Conservation (phyloP, 2,329 filamentous ascomycete species). For the Blastomyces gilchristii region DNA sequence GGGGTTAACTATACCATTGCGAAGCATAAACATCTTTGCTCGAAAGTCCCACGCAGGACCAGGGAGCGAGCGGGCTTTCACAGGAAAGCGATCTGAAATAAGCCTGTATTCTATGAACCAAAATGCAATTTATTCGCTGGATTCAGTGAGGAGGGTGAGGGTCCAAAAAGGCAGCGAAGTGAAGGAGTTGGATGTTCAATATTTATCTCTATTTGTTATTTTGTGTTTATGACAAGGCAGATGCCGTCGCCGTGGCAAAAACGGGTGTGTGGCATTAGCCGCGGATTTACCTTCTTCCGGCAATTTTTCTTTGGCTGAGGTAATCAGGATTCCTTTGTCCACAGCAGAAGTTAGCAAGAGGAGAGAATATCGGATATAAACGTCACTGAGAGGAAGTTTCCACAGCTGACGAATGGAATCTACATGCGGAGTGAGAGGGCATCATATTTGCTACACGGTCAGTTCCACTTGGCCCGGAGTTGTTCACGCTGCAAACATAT, state of each 20-base stretch:
- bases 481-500: not conserved
- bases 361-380: too few species aligned
- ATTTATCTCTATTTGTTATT: slow-evolving; percentile 6
- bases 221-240: slow-evolving; percentile 7
- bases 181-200: not conserved
- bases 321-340: not conserved
- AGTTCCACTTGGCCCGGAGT: not conserved
- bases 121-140: not conserved
- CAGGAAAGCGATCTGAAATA: not conserved
- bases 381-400: too few species aligned
- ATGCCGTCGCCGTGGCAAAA: slow-evolving; percentile 10
- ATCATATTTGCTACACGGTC: not conserved
- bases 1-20: slow-evolving; percentile 39
- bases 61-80: not conserved
- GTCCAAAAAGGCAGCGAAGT: not conserved
- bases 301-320: not conserved
- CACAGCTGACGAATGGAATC: not conserved
- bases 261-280: not conserved
- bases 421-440: not conserved
- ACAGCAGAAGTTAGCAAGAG: too few species aligned
- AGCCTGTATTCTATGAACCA: not conserved
- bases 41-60: not conserved
- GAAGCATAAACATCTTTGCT: slow-evolving; percentile 47
- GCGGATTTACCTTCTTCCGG: not conserved
- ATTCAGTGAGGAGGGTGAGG: not conserved